These are phyloP conservation scores for Eleusine coracana DNA, from an alignment of 176 grass and related monocot species.

Conservation along the genomic window DNA sequence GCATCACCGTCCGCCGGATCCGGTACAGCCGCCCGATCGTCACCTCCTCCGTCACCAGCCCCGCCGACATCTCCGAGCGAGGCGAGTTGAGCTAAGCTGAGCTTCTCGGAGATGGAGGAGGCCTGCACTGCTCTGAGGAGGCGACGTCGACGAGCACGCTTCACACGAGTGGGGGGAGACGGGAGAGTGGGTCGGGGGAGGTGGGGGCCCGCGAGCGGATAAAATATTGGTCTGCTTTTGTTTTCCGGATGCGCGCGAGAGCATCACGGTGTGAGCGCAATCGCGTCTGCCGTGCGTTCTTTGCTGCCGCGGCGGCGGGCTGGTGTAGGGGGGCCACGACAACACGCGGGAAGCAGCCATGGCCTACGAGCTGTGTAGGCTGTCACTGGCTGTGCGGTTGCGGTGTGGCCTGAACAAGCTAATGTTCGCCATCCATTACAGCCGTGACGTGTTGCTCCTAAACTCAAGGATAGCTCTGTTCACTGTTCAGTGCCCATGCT, in stretches of 20 bases:
- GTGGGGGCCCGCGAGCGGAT: not conserved
- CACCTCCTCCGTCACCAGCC: conserved; percentile 56
- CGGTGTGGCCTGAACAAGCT: not conserved
- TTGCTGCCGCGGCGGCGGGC: not conserved
- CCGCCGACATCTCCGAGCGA: conserved; percentile 38
- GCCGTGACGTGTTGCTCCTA: not conserved
- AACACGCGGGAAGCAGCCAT: not conserved
- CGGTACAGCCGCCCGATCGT: conserved; percentile 60
- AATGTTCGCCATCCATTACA: not conserved
- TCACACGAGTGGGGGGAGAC: not conserved
- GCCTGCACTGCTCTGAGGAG: not conserved
- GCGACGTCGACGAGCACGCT: not conserved
- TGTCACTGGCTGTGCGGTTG: not conserved
- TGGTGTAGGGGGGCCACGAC: not conserved
- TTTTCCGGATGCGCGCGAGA: not conserved
- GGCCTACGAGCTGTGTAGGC: not conserved
- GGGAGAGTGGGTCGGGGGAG: not conserved
- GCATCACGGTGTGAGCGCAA: no score
- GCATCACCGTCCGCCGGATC: conserved; percentile 90
- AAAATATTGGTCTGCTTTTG: not conserved
- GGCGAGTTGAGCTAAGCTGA: no score
- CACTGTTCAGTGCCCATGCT: not conserved
- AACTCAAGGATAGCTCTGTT: not conserved
- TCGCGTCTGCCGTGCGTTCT: not conserved
- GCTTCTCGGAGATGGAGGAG: no score